These are phyloP conservation scores for Diaporthe longicolla DNA, from an alignment of 2,329 filamentous ascomycete species.

Conservation along the genomic window DNA sequence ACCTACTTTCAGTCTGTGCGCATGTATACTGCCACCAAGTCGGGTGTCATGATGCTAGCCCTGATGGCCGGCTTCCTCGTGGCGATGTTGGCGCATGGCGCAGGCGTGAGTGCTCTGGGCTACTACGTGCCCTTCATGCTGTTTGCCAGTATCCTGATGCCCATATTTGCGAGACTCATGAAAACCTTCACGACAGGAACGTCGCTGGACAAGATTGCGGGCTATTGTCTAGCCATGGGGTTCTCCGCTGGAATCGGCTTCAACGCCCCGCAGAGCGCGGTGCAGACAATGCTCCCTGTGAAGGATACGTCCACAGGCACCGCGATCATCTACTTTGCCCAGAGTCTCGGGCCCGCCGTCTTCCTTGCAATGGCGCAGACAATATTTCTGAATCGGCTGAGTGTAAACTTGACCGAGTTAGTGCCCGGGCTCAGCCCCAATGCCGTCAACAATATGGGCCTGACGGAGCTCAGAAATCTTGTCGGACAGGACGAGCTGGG, in stretches of 20 bases:
- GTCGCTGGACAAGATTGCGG: conserved; percentile 20
- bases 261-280: conserved; percentile 38
- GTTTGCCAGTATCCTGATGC: conserved; percentile 31
- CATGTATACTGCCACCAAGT: conserved; percentile 49
- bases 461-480: conserved; percentile 31
- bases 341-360: conserved; percentile 59
- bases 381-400: conserved; percentile 53
- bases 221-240: conserved; percentile 36
- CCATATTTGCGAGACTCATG: conserved; percentile 36
- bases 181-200: conserved; percentile 36
- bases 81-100: conserved; percentile 53
- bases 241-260: conserved; percentile 38
- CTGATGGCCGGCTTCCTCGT: conserved; percentile 53
- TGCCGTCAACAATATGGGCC: conserved; percentile 30
- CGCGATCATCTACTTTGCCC: conserved; percentile 47
- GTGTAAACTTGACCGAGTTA: conserved; percentile 40
- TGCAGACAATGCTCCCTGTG: conserved; percentile 36
- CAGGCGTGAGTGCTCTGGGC: conserved; percentile 52
- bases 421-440: conserved; percentile 21
- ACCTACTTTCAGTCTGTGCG: conserved; percentile 58
- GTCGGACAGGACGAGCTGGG: conserved; percentile 34
- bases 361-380: conserved; percentile 57
- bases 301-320: conserved; percentile 13
- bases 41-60: conserved; percentile 54
- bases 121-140: conserved; percentile 41